phyloP scores from a whole-genome alignment of 495 filamentous ascomycete species.

The Xylaria bambusicola region DNA sequence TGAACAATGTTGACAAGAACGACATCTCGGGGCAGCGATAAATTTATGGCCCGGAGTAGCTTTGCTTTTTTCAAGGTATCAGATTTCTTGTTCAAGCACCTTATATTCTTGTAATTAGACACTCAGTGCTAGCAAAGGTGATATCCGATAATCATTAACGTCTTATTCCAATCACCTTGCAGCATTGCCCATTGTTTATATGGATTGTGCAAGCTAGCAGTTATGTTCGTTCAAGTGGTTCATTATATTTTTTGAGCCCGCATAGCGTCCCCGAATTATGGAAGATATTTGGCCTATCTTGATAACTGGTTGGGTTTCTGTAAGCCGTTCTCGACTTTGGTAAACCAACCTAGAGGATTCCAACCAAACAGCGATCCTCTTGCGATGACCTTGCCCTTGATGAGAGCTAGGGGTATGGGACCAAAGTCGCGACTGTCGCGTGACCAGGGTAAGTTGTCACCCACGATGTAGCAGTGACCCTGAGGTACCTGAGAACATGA shows the following conservation, averaged over 20 bases:
- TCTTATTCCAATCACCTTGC: background rate
- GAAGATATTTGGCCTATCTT: background rate
- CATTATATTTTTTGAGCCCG: too few species aligned
- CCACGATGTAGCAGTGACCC: conserved; percentile 85
- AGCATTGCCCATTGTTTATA: background rate
- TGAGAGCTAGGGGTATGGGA: conserved; percentile 78
- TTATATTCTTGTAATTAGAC: conserved; percentile 37
- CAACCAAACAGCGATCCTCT: conserved; percentile 49
- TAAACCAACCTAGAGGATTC: conserved; percentile 56
- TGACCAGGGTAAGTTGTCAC: conserved; percentile 83
- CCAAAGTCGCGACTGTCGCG: conserved; percentile 85
- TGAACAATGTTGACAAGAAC: conserved; percentile 16
- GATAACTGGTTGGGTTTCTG: conserved; percentile 14
- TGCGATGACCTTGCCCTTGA: conserved; percentile 83
- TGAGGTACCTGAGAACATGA: conserved; percentile 69
- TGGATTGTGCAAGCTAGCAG: too few species aligned
- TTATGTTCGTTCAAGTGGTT: too few species aligned
- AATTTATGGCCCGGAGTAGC: conserved; percentile 16
- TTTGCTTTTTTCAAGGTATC: conserved; percentile 8
- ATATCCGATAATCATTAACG: conserved; percentile 25
- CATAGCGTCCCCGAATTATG: too few species aligned
- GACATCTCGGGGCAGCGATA: conserved; percentile 8
- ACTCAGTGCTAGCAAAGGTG: conserved; percentile 29
- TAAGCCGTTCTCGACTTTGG: conserved; percentile 36
- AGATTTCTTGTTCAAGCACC: conserved; percentile 3